These are phyloP conservation scores for Endothia cerciana DNA, from an alignment of 2,329 filamentous ascomycete species.

Conservation along the genomic window DNA sequence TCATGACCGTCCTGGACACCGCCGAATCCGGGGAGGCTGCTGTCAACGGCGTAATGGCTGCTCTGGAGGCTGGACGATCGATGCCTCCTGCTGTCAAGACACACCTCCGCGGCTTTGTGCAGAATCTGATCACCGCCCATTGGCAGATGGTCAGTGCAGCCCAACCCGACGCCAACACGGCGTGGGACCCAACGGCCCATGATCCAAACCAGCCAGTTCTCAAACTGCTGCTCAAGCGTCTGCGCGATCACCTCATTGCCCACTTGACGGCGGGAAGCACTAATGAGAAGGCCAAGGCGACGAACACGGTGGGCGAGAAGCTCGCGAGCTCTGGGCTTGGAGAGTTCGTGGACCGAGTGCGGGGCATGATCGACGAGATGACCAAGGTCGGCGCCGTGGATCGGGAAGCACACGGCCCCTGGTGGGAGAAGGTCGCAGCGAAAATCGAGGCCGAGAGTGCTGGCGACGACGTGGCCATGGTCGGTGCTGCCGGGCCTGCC, in stretches of 20 bases:
- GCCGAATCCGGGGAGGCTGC: constrained; percentile 57
- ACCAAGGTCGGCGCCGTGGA: constrained; percentile 69
- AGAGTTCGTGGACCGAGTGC: constrained; percentile 72
- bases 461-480: background rate
- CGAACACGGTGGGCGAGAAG: constrained; percentile 70
- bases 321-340: constrained; percentile 71
- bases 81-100: constrained; percentile 66
- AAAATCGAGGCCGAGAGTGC: constrained; percentile 47
- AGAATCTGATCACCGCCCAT: constrained; percentile 57
- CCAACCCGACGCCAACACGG: constrained; percentile 23
- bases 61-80: constrained; percentile 63
- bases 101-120: constrained; percentile 61
- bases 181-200: constrained; percentile 25
- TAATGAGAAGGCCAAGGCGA: constrained; percentile 71
- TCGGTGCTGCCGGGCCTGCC: background rate
- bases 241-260: constrained; percentile 68
- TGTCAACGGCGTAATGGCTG: constrained; percentile 64
- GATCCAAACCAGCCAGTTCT: constrained; percentile 61
- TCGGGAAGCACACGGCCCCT: constrained; percentile 66
- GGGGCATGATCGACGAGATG: constrained; percentile 71
- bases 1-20: constrained; percentile 68
- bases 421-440: constrained; percentile 71
- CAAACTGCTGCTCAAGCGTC: constrained; percentile 68
- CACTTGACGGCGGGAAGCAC: constrained; percentile 68
- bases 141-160: constrained; percentile 39